These are phyloP conservation scores for Entomortierella lignicola DNA, from an alignment of 192 early-diverging fungal species.

Conservation along the genomic window DNA sequence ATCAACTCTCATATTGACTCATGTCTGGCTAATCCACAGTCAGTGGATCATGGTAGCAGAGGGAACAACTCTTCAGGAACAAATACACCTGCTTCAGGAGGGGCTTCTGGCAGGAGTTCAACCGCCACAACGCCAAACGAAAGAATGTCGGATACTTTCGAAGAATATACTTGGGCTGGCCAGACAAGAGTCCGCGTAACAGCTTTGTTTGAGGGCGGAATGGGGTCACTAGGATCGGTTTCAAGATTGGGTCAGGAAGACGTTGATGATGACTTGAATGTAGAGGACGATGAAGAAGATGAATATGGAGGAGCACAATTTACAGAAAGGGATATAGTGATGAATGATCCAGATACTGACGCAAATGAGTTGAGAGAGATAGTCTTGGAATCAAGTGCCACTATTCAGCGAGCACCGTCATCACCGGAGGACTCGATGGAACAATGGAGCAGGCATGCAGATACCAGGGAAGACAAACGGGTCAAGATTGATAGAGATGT, in stretches of 20 bases:
- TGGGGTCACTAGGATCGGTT: constrained; percentile 58
- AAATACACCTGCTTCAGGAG: constrained; percentile 18
- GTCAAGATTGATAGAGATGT: constrained; percentile 12
- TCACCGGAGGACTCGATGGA: not conserved
- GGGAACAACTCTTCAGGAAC: constrained; percentile 16
- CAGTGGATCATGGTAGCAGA: constrained; percentile 15
- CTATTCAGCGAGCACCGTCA: constrained; percentile 14
- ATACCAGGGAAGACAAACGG: constrained; percentile 22
- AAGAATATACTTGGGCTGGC: constrained; percentile 88
- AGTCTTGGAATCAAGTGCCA: constrained; percentile 52
- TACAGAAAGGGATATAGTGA: constrained; percentile 74
- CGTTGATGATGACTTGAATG: constrained; percentile 84
- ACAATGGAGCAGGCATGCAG: too few species aligned
- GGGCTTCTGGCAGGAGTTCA: constrained; percentile 16
- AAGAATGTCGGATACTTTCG: constrained; percentile 57
- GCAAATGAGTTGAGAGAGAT: constrained; percentile 54
- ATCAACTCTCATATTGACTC: constrained; percentile 84
- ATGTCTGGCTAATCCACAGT: constrained; percentile 66
- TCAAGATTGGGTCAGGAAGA: constrained; percentile 60
- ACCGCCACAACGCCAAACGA: constrained; percentile 18
- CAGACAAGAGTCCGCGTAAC: constrained; percentile 82
- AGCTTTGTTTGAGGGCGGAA: constrained; percentile 84
- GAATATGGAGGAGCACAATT: constrained; percentile 82
- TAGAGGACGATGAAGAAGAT: constrained; percentile 82
- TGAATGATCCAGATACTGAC: constrained; percentile 54